A percentile compares a stretch with the other conserved stretches of the same genome.
These are phyloP conservation scores for Anthostomella pinea DNA, from an alignment of 2,329 filamentous ascomycete species.

Conservation along the genomic window DNA sequence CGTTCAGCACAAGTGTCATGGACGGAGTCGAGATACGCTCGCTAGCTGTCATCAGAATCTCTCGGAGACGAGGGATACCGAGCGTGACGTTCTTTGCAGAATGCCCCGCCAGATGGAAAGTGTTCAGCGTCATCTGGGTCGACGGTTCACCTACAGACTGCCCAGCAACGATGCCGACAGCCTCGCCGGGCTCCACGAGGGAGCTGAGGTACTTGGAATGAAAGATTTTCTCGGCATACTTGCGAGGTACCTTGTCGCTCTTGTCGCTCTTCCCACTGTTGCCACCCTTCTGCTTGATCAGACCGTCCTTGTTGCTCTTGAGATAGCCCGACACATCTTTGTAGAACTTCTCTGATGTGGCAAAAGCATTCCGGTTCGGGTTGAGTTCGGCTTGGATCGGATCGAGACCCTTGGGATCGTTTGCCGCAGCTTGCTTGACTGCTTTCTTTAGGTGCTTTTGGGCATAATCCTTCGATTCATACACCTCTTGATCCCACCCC, in stretches of 20 bases:
- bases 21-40: slow-evolving; percentile 83
- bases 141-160: slow-evolving; percentile 97
- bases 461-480: slow-evolving; percentile 55
- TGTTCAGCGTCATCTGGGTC: slow-evolving; percentile 99
- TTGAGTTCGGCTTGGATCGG: slow-evolving; percentile 71
- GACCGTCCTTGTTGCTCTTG: slow-evolving; percentile 67
- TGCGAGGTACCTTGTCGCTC: slow-evolving; percentile 41
- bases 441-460: slow-evolving; percentile 80
- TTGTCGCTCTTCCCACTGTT: slow-evolving; percentile 29
- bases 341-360: slow-evolving; percentile 86
- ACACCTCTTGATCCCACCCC: slow-evolving; percentile 40
- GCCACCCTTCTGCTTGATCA: slow-evolving; percentile 51
- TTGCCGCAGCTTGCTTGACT: slow-evolving; percentile 65
- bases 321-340: slow-evolving; percentile 70
- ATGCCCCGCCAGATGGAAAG: slow-evolving; percentile 98
- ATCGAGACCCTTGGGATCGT: slow-evolving; percentile 61
- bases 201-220: slow-evolving; percentile 92
- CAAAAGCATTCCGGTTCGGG: slow-evolving; percentile 75
- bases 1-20: slow-evolving; percentile 79
- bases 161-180: slow-evolving; percentile 92
- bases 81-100: slow-evolving; percentile 98
- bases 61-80: slow-evolving; percentile 93
- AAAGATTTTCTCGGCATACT: slow-evolving; percentile 79
- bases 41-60: slow-evolving; percentile 98
- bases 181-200: slow-evolving; percentile 90